These are phyloP conservation scores for Ogataea methylovora DNA, from an alignment of 805 yeast species.

Conservation along the genomic window DNA sequence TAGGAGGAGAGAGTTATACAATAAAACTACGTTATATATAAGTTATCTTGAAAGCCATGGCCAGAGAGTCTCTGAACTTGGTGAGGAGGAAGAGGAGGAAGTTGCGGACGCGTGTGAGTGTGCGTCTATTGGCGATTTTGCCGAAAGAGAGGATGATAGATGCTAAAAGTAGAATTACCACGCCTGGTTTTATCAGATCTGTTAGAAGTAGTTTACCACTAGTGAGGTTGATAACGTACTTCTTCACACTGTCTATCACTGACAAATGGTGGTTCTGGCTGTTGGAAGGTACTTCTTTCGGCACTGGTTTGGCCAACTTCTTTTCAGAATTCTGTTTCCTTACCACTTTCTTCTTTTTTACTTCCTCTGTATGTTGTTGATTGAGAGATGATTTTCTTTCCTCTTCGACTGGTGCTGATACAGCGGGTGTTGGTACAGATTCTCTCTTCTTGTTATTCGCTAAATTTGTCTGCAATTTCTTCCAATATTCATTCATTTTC, in stretches of 20 bases:
- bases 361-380: slow-evolving; percentile 1
- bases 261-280: too few relatives aligned
- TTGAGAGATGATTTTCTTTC: background rate
- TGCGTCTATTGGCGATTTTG: background rate
- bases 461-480: slow-evolving; percentile 5
- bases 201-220: slow-evolving; percentile 1
- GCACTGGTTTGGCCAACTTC: background rate
- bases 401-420: too few relatives aligned
- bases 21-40: slow-evolving; percentile 18
- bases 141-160: slow-evolving; percentile 1
- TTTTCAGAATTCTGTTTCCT: slow-evolving; percentile 1
- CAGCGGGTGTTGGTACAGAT: too few relatives aligned
- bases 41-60: slow-evolving; percentile 22
- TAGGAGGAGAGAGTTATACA: too few relatives aligned
- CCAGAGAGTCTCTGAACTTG: slow-evolving; percentile 12
- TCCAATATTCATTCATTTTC: slow-evolving; percentile 8
- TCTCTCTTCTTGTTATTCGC: slow-evolving; percentile 2
- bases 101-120: background rate
- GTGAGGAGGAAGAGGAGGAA: slow-evolving; percentile 4
- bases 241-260: too few relatives aligned
- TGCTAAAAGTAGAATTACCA: slow-evolving; percentile 1
- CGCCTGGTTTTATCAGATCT: slow-evolving; percentile 2
- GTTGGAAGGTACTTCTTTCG: background rate
- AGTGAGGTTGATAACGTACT: background rate
- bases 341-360: slow-evolving; percentile 1